These are phyloP conservation scores for Botryosphaeria agaves DNA, from an alignment of 2,329 filamentous ascomycete genomes.

Conservation along the genomic window DNA sequence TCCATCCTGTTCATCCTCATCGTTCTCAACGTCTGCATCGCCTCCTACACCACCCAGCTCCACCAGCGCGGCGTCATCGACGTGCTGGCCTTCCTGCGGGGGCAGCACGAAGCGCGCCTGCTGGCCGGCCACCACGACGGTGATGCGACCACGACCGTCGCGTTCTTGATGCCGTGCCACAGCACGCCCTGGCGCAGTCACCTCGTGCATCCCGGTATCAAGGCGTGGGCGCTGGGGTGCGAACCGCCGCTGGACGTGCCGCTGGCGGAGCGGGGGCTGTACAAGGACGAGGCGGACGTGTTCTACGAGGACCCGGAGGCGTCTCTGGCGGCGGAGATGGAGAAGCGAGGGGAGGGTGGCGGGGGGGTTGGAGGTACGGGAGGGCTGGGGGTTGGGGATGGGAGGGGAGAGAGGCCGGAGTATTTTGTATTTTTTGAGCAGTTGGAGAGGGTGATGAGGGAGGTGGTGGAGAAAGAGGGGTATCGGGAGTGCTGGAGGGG, in stretches of 20 bases:
- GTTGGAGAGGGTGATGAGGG: conserved; percentile 31
- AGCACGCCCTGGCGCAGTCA: conserved; percentile 89
- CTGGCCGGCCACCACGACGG: background rate
- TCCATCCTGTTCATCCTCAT: conserved; percentile 35
- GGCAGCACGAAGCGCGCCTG: conserved; percentile 40
- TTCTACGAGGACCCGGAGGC: conserved; percentile 54
- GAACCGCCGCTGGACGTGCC: conserved; percentile 66
- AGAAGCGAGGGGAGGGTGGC: conserved; percentile 4
- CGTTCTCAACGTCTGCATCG: conserved; percentile 53
- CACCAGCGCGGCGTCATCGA: conserved; percentile 69
- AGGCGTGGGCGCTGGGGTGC: conserved; percentile 74
- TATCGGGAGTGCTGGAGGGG: conserved; percentile 42
- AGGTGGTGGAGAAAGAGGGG: conserved; percentile 23
- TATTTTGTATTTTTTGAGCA: conserved; percentile 38
- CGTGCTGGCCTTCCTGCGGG: conserved; percentile 59
- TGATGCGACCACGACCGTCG: conserved; percentile 31
- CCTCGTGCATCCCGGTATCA: conserved; percentile 55
- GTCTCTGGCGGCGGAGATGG: conserved; percentile 27
- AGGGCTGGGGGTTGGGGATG: conserved; percentile 5
- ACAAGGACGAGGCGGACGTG: conserved; percentile 77
- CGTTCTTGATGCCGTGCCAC: conserved; percentile 92
- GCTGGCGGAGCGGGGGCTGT: conserved; percentile 42
- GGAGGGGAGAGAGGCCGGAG: conserved; percentile 21
- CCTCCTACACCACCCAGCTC: conserved; percentile 53
- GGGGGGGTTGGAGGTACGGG: background rate